Percentiles rank a stretch among this genome's conserved stretches.
Evolutionary conservation across 768 basidiomycete genomes (phyloP).

Genomic region (Macrolepiota albuminosa): DNA sequence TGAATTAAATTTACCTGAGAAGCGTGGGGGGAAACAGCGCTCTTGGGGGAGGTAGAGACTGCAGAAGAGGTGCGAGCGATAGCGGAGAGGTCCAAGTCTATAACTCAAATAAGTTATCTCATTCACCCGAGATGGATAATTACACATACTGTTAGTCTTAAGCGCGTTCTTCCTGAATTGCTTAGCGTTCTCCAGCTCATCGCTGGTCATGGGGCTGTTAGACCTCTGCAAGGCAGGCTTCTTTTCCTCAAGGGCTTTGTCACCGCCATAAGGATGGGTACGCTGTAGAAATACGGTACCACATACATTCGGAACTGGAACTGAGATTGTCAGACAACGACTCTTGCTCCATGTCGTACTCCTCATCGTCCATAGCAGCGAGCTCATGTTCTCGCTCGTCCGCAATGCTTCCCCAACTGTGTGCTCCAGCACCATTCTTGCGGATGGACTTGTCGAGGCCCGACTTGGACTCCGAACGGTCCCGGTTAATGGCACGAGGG

Average conservation of each 20-base stretch:
- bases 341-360: conserved; percentile 36
- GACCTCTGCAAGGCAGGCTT: conserved; percentile 30
- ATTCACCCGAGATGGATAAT: background rate
- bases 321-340: conserved; percentile 16
- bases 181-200: conserved; percentile 60
- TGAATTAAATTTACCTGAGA: background rate
- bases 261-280: background rate
- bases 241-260: conserved; percentile 19
- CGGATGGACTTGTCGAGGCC: conserved; percentile 68
- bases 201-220: conserved; percentile 46
- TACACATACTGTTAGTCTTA: conserved; percentile 48
- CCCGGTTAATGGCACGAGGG: conserved; percentile 68
- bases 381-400: conserved; percentile 61
- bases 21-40: conserved; percentile 10
- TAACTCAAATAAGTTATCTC: background rate
- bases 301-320: conserved; percentile 17
- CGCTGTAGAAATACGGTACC: background rate
- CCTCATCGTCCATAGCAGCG: conserved; percentile 56
- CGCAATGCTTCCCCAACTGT: conserved; percentile 80
- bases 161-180: conserved; percentile 72
- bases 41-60: conserved; percentile 42
- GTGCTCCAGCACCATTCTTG: conserved; percentile 75
- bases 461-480: conserved; percentile 75
- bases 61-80: conserved; percentile 84
- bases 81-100: conserved; percentile 58